Percentiles rank a stretch among this genome's conserved stretches.
Evolutionary conservation across 495 filamentous ascomycete species (phyloP).

Genomic region (Cairneyella variabilis): DNA sequence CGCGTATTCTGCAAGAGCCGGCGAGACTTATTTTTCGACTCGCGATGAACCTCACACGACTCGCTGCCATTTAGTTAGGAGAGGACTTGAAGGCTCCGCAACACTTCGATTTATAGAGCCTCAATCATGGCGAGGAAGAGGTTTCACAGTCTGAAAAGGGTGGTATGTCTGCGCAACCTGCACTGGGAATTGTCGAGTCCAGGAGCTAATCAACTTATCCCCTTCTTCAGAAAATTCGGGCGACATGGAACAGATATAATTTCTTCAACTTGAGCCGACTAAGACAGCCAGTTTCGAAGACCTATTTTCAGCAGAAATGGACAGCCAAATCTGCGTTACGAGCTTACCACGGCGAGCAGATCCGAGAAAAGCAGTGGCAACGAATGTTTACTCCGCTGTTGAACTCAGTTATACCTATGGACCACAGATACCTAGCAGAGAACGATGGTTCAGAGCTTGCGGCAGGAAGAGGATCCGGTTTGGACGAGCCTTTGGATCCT

Average conservation of each 20-base stretch:
- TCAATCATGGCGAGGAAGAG: conserved; percentile 56
- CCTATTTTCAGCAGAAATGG: conserved; percentile 99
- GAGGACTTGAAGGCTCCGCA: no score
- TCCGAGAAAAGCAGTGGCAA: conserved; percentile 84
- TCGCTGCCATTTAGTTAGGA: no score
- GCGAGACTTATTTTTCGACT: no score
- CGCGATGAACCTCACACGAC: no score
- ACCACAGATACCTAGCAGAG: conserved; percentile 65
- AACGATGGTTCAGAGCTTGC: conserved; percentile 78
- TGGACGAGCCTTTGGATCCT: conserved; percentile 23
- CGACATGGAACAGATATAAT: conserved; percentile 98
- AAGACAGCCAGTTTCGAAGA: conserved; percentile 37
- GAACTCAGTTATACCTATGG: conserved; percentile 81
- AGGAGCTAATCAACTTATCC: conserved; percentile 11
- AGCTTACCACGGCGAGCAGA: conserved; percentile 90
- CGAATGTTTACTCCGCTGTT: conserved; percentile 82
- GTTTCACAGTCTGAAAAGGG: conserved; percentile 51
- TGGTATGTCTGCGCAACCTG: conserved; percentile 21
- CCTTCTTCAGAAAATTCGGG: conserved; percentile 72
- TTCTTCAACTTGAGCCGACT: conserved; percentile 76
- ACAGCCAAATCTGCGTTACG: conserved; percentile 74
- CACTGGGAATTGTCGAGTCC: background rate
- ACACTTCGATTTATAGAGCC: no score
- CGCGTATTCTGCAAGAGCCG: no score
- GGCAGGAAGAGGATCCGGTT: conserved; percentile 76